Conservation (phyloP, 2,329 filamentous ascomycete genomes). For the Dothiorella sarmentorum region DNA sequence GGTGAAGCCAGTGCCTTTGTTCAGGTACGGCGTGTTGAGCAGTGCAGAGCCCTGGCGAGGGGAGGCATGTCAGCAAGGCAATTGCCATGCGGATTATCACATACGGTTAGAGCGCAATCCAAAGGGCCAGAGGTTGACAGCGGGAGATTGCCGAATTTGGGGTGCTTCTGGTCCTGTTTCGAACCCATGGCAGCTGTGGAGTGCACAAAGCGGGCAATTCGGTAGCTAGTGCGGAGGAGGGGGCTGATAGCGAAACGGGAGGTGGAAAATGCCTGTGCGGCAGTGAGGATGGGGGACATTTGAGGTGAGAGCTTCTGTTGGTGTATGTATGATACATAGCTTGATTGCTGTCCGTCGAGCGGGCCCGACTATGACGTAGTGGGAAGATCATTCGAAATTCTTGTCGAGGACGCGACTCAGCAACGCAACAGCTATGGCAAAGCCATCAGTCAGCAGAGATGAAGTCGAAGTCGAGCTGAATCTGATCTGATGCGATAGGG, state of each 20-base stretch:
- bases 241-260: not conserved
- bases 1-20: constrained; percentile 80
- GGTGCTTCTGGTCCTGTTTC: constrained; percentile 26
- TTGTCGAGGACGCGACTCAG: not conserved
- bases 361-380: constrained; percentile 1
- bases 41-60: constrained; percentile 45
- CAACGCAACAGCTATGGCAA: not conserved
- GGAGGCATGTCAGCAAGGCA: not conserved
- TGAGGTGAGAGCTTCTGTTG: not conserved
- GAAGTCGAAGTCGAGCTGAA: not conserved
- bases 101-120: constrained; percentile 40
- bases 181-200: constrained; percentile 1
- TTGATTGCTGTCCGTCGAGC: not conserved
- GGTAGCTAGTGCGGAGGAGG: not conserved
- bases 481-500: too few relatives aligned
- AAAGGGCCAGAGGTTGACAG: constrained; percentile 42
- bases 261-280: not conserved
- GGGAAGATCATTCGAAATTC: not conserved
- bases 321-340: not conserved
- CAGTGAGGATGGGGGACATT: not conserved
- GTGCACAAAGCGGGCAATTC: not conserved
- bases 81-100: not conserved
- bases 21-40: constrained; percentile 66
- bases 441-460: not conserved
- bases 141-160: constrained; percentile 38